A percentile compares a stretch with the other conserved stretches of the same genome.
phyloP scores from a whole-genome alignment of 768 basidiomycete species.

The Boletus sensibilis region DNA sequence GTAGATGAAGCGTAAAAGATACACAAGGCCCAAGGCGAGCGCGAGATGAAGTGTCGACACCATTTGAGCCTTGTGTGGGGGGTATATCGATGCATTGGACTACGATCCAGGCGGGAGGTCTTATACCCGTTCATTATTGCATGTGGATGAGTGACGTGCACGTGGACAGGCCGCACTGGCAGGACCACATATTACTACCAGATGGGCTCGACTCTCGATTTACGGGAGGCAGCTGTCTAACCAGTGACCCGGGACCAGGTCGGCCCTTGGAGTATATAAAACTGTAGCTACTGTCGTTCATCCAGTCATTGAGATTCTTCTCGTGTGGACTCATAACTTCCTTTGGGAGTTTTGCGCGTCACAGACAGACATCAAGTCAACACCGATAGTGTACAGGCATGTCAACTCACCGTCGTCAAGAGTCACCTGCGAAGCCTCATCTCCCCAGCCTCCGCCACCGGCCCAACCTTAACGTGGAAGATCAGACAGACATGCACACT shows the following conservation, averaged over 20 bases:
- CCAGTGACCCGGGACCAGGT: too few relatives aligned
- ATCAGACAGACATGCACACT: constrained; percentile 22
- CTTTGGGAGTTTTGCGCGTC: too few relatives aligned
- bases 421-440: constrained; percentile 29
- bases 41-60: constrained; percentile 3
- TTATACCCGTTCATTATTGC: constrained; percentile 5
- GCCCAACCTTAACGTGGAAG: constrained; percentile 40
- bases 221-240: too few relatives aligned
- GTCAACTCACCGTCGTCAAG: constrained; percentile 24
- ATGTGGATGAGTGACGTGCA: constrained; percentile 18
- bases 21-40: constrained; percentile 25
- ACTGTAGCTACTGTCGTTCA: too few relatives aligned
- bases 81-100: background rate
- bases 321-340: too few relatives aligned
- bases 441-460: constrained; percentile 31
- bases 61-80: constrained; percentile 6
- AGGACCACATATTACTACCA: too few relatives aligned
- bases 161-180: too few relatives aligned
- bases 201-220: too few relatives aligned
- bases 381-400: constrained; percentile 15
- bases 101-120: background rate
- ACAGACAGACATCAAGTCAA: constrained; percentile 5
- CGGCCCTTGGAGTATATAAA: too few relatives aligned
- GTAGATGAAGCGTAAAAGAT: constrained; percentile 34
- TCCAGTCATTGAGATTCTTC: too few relatives aligned